Percentiles rank a stretch among this genome's conserved stretches.
These are phyloP conservation scores for Microcyclospora pomicola DNA, from an alignment of 2,329 filamentous ascomycete species.

Conservation along the genomic window DNA sequence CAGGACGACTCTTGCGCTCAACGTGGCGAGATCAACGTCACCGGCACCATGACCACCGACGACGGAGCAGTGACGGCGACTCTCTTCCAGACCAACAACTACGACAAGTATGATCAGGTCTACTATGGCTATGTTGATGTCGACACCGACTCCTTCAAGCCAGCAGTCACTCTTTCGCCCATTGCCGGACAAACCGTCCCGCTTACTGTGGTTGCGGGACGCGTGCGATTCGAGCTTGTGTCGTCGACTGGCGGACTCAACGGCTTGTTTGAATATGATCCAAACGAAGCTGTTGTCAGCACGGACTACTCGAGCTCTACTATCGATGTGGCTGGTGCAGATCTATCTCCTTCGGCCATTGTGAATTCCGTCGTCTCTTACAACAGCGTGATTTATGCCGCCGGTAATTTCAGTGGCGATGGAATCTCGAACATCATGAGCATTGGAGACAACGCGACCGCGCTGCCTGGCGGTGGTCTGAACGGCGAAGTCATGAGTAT, in stretches of 20 bases:
- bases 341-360: slow-evolving; percentile 51
- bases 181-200: slow-evolving; percentile 48
- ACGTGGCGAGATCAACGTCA: slow-evolving; percentile 72
- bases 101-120: slow-evolving; percentile 90
- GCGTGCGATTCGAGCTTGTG: slow-evolving; percentile 62
- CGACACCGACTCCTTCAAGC: slow-evolving; percentile 57
- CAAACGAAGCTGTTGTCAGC: slow-evolving; percentile 44
- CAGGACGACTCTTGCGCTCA: slow-evolving; percentile 63
- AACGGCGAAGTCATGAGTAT: slow-evolving; percentile 66
- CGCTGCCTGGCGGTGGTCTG: slow-evolving; percentile 57
- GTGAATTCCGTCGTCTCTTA: slow-evolving; percentile 55
- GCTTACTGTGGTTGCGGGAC: slow-evolving; percentile 77
- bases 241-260: slow-evolving; percentile 71
- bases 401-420: slow-evolving; percentile 66
- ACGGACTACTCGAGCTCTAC: slow-evolving; percentile 56
- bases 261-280: slow-evolving; percentile 79
- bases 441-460: slow-evolving; percentile 49
- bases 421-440: slow-evolving; percentile 62
- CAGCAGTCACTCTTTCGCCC: slow-evolving; percentile 65
- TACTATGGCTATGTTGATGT: slow-evolving; percentile 77
- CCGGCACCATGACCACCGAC: slow-evolving; percentile 47
- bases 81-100: slow-evolving; percentile 84
- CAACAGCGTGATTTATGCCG: slow-evolving; percentile 57
- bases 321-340: slow-evolving; percentile 62
- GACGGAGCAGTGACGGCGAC: slow-evolving; percentile 41